Conservation (phyloP, 495 filamentous ascomycete species). For the Niebla homalea region DNA sequence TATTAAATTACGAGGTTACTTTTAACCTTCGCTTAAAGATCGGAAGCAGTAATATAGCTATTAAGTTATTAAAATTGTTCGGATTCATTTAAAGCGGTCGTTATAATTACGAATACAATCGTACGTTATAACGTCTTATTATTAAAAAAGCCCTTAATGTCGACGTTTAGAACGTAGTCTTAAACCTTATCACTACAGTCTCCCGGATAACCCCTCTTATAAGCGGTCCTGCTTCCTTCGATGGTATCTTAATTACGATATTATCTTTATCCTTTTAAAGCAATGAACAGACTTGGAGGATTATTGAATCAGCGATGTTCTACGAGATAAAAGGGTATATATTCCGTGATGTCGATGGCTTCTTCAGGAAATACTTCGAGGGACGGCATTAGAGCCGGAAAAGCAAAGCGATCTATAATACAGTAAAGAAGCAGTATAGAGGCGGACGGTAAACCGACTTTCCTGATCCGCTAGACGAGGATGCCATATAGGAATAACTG, state of each 20-base stretch:
- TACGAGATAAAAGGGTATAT: slow-evolving; percentile 13
- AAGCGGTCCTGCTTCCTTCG: slow-evolving; percentile 14
- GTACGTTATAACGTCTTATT: slow-evolving; percentile 6
- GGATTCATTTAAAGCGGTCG: slow-evolving; percentile 1
- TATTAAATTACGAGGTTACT: slow-evolving; percentile 13
- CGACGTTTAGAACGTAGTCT: slow-evolving; percentile 14
- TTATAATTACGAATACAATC: slow-evolving; percentile 12
- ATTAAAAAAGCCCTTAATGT: slow-evolving; percentile 12
- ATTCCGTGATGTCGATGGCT: slow-evolving; percentile 11
- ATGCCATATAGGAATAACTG: slow-evolving; percentile 7
- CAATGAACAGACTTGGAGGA: slow-evolving; percentile 8
- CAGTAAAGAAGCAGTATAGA: slow-evolving; percentile 14
- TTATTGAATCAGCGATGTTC: slow-evolving; percentile 10
- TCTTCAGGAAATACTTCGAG: slow-evolving; percentile 13
- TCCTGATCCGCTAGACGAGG: slow-evolving; percentile 2
- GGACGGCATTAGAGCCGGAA: slow-evolving; percentile 4
- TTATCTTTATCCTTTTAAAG: slow-evolving; percentile 13
- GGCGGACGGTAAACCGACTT: slow-evolving; percentile 13
- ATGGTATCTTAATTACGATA: slow-evolving; percentile 11
- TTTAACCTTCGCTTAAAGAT: slow-evolving; percentile 12
- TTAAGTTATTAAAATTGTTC: slow-evolving; percentile 10
- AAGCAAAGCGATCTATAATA: slow-evolving; percentile 7
- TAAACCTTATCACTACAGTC: slow-evolving; percentile 11
- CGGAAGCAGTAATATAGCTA: slow-evolving; percentile 5
- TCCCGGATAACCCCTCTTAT: slow-evolving; percentile 12